Evolutionary conservation across 2,329 filamentous ascomycete species (phyloP), one percentile per base, ranked within the genome.

Genomic region (Alternaria gaisen): DNA sequence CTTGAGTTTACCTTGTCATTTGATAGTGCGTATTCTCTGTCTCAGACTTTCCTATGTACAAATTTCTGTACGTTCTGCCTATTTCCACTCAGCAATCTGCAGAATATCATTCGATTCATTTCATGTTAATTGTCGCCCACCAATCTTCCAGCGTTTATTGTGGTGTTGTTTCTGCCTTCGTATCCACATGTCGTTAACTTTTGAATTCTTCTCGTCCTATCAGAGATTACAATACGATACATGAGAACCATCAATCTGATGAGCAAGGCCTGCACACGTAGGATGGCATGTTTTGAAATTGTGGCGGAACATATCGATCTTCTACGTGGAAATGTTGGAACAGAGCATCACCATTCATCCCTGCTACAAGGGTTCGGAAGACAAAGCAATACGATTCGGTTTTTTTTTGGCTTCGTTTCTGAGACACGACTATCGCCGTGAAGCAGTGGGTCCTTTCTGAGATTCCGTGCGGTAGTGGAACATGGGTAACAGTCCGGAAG

Each of bases 341-440:
- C 46, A 50, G 20, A 36, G 32, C 46, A 50, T n/a, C 20, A 24
- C 20, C 4, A 46, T 24, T 4, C 28, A 18, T n/a, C 11, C 30
- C 30, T 12, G 30, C 30, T 47, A 5, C n/a, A 28, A 28, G 42
- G 5, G 8, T 18, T 32, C 14, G 46, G 18, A 34, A 24, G 46
- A 14, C 28, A 48, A 14, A 14, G 34, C 48, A 18, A 40, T 24
- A 34, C 48, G 11, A 4, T 41, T 41, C 18, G 11, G 11, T 28
- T 41, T 52, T n/a, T 18, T 52, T 16, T 41, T 11, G 48, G 36
- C 48, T 16, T 34, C 22, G 12, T 20, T 41, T 41, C 24, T 26
- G 24, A 38, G 34, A 52, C 22, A 41, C 48, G 12, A 41, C 48
- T 41, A 41, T 52, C 34, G 48, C 34, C 6, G 6, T 52, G 34